Base-by-base conservation (phyloP, 148 eudicot genomes). In the Amaranthus hypochondriacus region DNA sequence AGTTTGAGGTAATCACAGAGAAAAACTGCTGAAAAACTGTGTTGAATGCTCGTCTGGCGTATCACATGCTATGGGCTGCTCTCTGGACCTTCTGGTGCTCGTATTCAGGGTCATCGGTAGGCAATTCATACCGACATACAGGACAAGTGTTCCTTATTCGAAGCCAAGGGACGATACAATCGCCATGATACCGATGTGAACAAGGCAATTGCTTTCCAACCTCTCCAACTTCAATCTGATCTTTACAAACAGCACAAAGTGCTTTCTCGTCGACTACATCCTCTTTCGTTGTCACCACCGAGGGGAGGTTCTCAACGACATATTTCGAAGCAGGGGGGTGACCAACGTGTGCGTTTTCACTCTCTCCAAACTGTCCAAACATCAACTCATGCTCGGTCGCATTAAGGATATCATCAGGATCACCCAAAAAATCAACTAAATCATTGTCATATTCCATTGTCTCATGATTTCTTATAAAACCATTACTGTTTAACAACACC, bases 161-260 rank as follows among this genome's bases (percentile, higher is more conserved):
- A 56, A 90, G 79, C 96, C 96, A 90, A 1, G 96, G 96, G 46
- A 88, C 42, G 51, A 90, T 90, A 69, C 96, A 90, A 48, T 86
- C 89, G 3, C 86, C 87, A 81, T 90, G 92, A 77, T 85, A 90
- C 39, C 78, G 75, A 74, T 90, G 96, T 4, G 81, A 76, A 75
- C 96, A 90, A 70, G 96, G 92, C 66, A 90, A 81, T 75, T 79
- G 74, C 72, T 83, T 90, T 12, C 76, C 85, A 64, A 61, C 77
- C 62, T 83, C 85, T n/a, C 92, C 92, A 57, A 74, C 68, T 47
- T 54, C 83, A 56, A 90, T 70, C 47, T 81, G 85, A 50, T 90
- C 92, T 81, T 88, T 90, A 63, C 96, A 90, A 60, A 90, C 87
- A 21, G 96, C 96, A 80, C 96, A 90, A 2, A 82, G 65, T 0